Evolutionary conservation across 495 filamentous ascomycete genomes (phyloP).

Genomic region (Lasiosphaeria hispida): DNA sequence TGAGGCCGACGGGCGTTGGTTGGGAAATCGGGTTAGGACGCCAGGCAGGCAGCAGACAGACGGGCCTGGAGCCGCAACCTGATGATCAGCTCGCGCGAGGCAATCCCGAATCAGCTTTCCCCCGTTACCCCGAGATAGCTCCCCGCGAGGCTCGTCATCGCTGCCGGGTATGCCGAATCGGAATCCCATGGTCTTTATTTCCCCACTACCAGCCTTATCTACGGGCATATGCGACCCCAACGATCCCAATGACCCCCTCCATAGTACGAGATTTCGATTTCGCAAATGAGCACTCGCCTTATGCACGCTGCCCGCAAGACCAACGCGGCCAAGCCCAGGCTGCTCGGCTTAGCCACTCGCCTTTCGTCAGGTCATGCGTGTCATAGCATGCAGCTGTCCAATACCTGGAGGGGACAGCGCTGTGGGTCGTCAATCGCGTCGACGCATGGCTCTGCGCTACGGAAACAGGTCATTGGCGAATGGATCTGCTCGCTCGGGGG

Average conservation of each 20-base stretch:
- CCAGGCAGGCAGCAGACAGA: too few species aligned
- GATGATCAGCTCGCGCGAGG: too few species aligned
- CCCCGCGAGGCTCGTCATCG: too few species aligned
- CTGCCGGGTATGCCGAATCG: background rate
- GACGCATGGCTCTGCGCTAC: conserved; percentile 13
- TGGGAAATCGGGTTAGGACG: too few species aligned
- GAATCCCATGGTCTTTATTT: background rate
- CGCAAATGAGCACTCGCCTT: conserved; percentile 28
- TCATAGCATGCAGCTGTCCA: conserved; percentile 23
- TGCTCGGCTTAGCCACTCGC: background rate
- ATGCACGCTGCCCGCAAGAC: conserved; percentile 1
- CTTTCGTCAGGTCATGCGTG: conserved; percentile 19
- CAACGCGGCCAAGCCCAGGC: background rate
- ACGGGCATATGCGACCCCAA: background rate
- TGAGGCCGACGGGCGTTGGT: too few species aligned
- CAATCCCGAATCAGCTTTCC: too few species aligned
- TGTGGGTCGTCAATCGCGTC: conserved; percentile 14
- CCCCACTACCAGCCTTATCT: conserved; percentile 24
- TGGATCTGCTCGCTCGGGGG: conserved; percentile 14
- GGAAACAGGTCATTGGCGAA: conserved; percentile 30
- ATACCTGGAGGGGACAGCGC: conserved; percentile 11
- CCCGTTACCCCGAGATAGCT: too few species aligned
- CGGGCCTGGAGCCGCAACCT: too few species aligned
- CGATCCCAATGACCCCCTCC: background rate
- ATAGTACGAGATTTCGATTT: background rate